phyloP scores from a whole-genome alignment of 148 eudicot genomes.

The Chenopodium suecicum region DNA sequence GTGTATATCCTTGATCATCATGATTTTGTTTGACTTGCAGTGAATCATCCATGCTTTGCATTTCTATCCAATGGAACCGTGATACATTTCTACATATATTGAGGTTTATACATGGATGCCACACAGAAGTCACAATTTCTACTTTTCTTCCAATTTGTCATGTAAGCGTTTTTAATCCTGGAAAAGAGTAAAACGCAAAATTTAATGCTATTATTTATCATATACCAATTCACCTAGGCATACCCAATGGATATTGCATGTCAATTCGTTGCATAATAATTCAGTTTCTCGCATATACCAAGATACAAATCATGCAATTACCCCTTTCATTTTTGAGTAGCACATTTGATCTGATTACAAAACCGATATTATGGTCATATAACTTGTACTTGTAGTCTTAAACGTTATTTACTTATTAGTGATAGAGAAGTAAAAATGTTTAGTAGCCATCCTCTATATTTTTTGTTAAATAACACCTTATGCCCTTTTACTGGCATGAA shows the following conservation, averaged over 20 bases:
- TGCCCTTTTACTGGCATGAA: too few relatives aligned
- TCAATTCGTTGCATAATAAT: neutral
- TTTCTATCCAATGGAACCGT: constrained; percentile 57
- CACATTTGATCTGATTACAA: neutral
- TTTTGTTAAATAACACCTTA: too few relatives aligned
- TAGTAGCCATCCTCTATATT: neutral
- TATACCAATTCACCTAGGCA: neutral
- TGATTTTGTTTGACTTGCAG: constrained; percentile 34
- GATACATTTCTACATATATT: constrained; percentile 51
- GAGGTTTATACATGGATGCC: constrained; percentile 56
- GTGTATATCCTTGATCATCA: neutral
- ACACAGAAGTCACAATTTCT: constrained; percentile 40
- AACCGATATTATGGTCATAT: too few relatives aligned
- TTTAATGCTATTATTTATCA: neutral
- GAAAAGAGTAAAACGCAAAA: neutral
- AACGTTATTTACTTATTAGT: neutral
- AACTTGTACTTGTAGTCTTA: neutral
- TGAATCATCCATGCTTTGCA: constrained; percentile 46
- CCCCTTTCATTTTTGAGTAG: neutral
- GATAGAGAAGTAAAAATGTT: neutral
- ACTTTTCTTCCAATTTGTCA: constrained; percentile 53
- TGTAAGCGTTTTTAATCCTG: constrained; percentile 38
- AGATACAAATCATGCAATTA: neutral
- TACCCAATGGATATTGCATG: neutral
- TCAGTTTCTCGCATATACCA: too few relatives aligned